phyloP scores from a whole-genome alignment of 2,329 filamentous ascomycete species.

The Aspergillus sp. region DNA sequence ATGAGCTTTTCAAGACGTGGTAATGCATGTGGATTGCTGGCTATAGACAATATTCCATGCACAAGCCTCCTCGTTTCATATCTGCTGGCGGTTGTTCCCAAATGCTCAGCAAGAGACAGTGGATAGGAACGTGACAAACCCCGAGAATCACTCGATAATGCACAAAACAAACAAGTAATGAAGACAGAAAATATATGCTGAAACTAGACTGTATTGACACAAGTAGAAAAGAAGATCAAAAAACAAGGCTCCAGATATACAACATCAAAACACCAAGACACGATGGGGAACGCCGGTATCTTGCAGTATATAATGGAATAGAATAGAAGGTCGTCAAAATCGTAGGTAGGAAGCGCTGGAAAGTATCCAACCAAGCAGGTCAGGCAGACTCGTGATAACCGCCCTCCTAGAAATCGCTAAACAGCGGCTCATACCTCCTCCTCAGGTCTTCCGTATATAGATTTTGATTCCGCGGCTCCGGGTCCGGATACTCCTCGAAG shows the following conservation, averaged over 20 bases:
- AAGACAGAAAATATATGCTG: slow-evolving; percentile 1
- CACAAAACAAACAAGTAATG: not conserved
- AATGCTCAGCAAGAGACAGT: no score
- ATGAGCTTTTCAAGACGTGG: no score
- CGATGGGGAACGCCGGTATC: not conserved
- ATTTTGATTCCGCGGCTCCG: slow-evolving; percentile 42
- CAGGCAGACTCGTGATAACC: no score
- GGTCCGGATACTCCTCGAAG: slow-evolving; percentile 55
- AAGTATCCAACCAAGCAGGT: not conserved
- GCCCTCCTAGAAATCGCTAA: slow-evolving; percentile 48
- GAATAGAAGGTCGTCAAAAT: not conserved
- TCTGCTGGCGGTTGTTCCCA: no score
- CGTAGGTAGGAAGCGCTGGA: not conserved
- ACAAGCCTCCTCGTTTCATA: no score
- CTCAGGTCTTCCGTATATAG: slow-evolving; percentile 52
- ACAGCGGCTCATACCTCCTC: slow-evolving; percentile 51
- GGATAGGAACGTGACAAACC: no score
- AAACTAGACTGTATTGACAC: not conserved
- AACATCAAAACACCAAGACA: not conserved
- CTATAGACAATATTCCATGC: no score
- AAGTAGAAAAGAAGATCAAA: not conserved
- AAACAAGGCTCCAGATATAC: not conserved
- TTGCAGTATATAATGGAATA: not conserved
- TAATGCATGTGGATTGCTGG: no score
- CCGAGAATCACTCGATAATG: no score